These are phyloP conservation scores for Cystobasidium slooffiae DNA, from an alignment of 1,284 basidiomycete genomes.

Conservation along the genomic window DNA sequence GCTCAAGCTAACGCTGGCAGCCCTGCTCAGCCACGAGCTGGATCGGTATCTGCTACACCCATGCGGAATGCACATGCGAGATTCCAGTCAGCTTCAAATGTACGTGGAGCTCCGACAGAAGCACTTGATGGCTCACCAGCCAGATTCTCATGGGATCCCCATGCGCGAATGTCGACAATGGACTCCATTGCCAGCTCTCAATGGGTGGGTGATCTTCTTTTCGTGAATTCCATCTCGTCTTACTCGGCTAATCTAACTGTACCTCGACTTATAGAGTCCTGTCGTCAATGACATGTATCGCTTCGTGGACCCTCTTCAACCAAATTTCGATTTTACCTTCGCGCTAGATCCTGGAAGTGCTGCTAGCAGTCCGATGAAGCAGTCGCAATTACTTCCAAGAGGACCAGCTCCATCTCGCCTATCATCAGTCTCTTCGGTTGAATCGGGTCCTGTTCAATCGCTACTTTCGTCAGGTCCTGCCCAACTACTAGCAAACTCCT, in stretches of 20 bases:
- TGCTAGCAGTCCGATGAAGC: neutral
- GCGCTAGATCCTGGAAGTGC: neutral
- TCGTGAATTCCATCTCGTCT: too few relatives aligned
- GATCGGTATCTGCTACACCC: neutral
- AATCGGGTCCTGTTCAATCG: neutral
- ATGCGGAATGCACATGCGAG: neutral
- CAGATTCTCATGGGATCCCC: conserved; percentile 1
- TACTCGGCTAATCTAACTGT: neutral
- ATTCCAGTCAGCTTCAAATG: conserved; percentile 29
- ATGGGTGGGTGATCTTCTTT: conserved; percentile 4
- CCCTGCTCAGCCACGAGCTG: too few relatives aligned
- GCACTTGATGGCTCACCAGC: conserved; percentile 14
- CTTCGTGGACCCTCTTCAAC: conserved; percentile 33
- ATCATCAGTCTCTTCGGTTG: conserved; percentile 1
- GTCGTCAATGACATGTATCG: conserved; percentile 12
- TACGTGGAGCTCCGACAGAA: conserved; percentile 29
- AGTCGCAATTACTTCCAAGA: neutral
- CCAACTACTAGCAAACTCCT: neutral
- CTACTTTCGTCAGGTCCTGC: neutral
- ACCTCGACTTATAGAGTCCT: conserved; percentile 5
- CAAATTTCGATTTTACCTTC: neutral
- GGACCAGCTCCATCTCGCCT: neutral
- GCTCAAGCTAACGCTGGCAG: too few relatives aligned
- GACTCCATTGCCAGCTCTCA: conserved; percentile 30
- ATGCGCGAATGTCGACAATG: conserved; percentile 26